Evolutionary conservation across 148 eudicot species (phyloP), one percentile per base, ranked within the genome.

Genomic region (Bassia scoparia): DNA sequence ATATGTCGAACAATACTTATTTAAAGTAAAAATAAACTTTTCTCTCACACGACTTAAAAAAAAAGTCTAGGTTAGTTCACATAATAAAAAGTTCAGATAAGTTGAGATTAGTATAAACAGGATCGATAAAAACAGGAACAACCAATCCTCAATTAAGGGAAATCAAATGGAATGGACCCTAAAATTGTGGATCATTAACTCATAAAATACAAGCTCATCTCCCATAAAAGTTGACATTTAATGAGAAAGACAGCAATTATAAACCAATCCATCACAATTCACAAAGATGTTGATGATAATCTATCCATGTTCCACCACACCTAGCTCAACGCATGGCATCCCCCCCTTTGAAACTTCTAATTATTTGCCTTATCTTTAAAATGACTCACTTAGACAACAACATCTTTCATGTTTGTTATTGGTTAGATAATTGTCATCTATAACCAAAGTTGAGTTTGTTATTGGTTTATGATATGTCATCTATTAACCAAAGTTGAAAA

Each of bases 221-320:
- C 16, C 34, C 14, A 18, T 48, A 8, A 43, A 68, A 9, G 17
- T 67, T 68, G 58, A 49, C 58, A 49, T 68, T n/a, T 68, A 68
- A 31, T 27, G 56, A 68, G 49, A 68, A 41, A 29, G 71, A 68
- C 58, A 49, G 1, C 38, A 68, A 49, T 49, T 29, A 49, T 30
- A 48, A n/a, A n/a, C n/a, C n/a, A n/a, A n/a, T n/a, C 12, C 18
- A 61, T 21, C 23, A 61, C 53, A 49, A 49, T 41, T 5, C 44
- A 58, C 18, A 31, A 18, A 34, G 67, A 20, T 58, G 18, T n/a
- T 58, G 17, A 29, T 58, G 27, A 8, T 2, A 27, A 58, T 58
- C 56, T 27, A 61, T 31, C 2, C 67, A 61, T 61, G 67, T 31
- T 34, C 67, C 67, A 61, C 67, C 67, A n/a, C 4, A 20, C 67